Percentiles rank a stretch among this genome's conserved stretches.
phyloP scores from a whole-genome alignment of 352 stramenopile species.

The Phytophthora ramorum region DNA sequence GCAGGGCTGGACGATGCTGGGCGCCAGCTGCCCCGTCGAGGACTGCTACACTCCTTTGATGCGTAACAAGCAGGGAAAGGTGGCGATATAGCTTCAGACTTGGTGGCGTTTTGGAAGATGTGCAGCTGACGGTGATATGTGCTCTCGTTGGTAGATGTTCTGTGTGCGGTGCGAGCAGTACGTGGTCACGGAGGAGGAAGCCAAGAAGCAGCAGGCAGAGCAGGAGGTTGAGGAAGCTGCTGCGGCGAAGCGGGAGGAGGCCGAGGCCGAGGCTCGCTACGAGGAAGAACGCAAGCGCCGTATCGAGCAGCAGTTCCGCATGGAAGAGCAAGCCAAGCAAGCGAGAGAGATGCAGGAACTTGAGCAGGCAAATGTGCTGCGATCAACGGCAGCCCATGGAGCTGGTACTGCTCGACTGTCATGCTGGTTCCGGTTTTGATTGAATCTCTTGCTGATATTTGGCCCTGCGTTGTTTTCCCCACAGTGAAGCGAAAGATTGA shows the following conservation, averaged over 20 bases:
- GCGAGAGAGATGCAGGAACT: slow-evolving; percentile 54
- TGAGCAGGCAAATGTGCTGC: slow-evolving; percentile 29
- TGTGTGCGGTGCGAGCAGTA: slow-evolving; percentile 83
- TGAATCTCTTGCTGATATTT: not conserved
- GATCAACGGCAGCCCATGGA: slow-evolving; percentile 14
- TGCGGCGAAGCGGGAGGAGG: slow-evolving; percentile 50
- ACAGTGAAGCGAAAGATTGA: slow-evolving; percentile 63
- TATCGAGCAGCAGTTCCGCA: slow-evolving; percentile 72
- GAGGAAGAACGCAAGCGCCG: slow-evolving; percentile 47
- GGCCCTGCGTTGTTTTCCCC: not conserved
- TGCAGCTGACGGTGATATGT: not conserved
- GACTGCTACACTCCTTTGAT: slow-evolving; percentile 84
- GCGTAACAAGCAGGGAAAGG: slow-evolving; percentile 76
- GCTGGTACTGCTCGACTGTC: slow-evolving; percentile 33
- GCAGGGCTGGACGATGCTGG: slow-evolving; percentile 83
- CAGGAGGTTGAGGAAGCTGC: slow-evolving; percentile 45
- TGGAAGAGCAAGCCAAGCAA: slow-evolving; percentile 71
- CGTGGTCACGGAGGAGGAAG: slow-evolving; percentile 78
- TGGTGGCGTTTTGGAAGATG: not conserved
- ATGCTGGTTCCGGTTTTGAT: slow-evolving; percentile 2
- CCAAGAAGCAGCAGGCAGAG: slow-evolving; percentile 57
- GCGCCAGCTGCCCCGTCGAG: slow-evolving; percentile 63
- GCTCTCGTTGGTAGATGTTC: slow-evolving; percentile 53
- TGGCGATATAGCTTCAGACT: slow-evolving; percentile 4
- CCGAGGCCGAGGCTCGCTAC: slow-evolving; percentile 41